Evolutionary conservation across 1,284 basidiomycete genomes (phyloP).

Genomic region (Cutaneotrichosporon arboriforme): DNA sequence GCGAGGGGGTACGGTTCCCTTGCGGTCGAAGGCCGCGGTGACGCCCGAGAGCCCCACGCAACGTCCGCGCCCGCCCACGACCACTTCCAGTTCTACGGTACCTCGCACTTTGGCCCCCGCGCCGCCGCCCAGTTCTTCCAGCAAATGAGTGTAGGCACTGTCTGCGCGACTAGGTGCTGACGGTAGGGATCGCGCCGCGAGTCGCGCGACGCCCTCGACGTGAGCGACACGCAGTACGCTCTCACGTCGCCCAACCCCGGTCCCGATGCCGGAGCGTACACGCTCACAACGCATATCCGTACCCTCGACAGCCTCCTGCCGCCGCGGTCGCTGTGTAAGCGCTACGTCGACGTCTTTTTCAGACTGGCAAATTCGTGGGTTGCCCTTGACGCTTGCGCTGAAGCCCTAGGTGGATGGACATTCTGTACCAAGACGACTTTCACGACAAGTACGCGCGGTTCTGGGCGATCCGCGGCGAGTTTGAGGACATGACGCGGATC

Average conservation of each 20-base stretch:
- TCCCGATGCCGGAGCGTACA: slow-evolving; percentile 1
- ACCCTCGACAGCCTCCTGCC: slow-evolving; percentile 25
- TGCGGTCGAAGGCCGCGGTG: slow-evolving; percentile 13
- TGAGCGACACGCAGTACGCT: slow-evolving; percentile 17
- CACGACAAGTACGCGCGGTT: slow-evolving; percentile 21
- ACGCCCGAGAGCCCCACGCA: slow-evolving; percentile 11
- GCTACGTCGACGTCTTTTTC: slow-evolving; percentile 25
- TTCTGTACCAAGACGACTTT: slow-evolving; percentile 32
- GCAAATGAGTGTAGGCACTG: slow-evolving; percentile 12
- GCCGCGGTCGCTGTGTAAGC: slow-evolving; percentile 20
- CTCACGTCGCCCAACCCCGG: too few relatives aligned
- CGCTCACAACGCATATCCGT: slow-evolving; percentile 20
- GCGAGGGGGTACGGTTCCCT: slow-evolving; percentile 22
- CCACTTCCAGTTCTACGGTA: slow-evolving; percentile 31
- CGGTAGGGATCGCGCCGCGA: slow-evolving; percentile 2
- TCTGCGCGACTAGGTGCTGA: neutral
- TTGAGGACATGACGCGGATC: slow-evolving; percentile 23
- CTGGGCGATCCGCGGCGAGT: slow-evolving; percentile 24
- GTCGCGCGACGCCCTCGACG: slow-evolving; percentile 7
- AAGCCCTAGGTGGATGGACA: slow-evolving; percentile 26
- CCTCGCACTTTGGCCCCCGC: slow-evolving; percentile 28
- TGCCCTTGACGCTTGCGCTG: neutral
- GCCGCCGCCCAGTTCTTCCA: slow-evolving; percentile 21
- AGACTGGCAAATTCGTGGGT: slow-evolving; percentile 27
- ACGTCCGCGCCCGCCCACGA: slow-evolving; percentile 1